phyloP scores from a whole-genome alignment of 2,329 filamentous ascomycete genomes.

The Cordyceps tenuipes region DNA sequence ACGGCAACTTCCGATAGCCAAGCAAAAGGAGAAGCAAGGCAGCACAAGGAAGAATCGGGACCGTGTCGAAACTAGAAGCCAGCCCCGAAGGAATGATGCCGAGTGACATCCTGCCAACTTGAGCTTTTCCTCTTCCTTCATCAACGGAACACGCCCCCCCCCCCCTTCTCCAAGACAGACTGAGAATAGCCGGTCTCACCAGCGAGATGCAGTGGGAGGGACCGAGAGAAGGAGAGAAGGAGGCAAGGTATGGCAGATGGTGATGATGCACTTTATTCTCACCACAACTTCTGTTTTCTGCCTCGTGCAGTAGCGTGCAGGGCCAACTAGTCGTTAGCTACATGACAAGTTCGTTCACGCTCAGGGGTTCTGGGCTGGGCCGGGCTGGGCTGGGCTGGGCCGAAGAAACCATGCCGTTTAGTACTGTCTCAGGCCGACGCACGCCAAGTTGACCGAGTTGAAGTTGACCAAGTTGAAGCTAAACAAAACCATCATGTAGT shows the following conservation, averaged over 20 bases:
- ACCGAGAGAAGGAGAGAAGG: not conserved
- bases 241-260: too few relatives aligned
- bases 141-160: not conserved
- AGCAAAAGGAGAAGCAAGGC: too few relatives aligned
- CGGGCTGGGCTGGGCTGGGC: too few relatives aligned
- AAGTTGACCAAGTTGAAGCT: not conserved
- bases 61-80: not conserved
- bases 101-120: too few relatives aligned
- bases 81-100: not conserved
- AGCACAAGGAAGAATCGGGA: not conserved
- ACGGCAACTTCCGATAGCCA: not conserved
- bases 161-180: not conserved
- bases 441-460: slow-evolving; percentile 6
- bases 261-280: not conserved
- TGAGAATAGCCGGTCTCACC: not conserved
- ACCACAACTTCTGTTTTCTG: not conserved
- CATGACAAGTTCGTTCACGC: too few relatives aligned
- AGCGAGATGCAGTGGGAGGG: not conserved
- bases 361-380: too few relatives aligned
- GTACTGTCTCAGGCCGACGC: slow-evolving; percentile 3
- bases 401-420: not conserved
- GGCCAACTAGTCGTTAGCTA: too few relatives aligned
- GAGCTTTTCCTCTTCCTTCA: too few relatives aligned
- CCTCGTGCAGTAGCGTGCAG: not conserved
- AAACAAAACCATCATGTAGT: too few relatives aligned